Evolutionary conservation across 1,139 yeast species (phyloP).

Genomic region (Yamadazyma sp.): DNA sequence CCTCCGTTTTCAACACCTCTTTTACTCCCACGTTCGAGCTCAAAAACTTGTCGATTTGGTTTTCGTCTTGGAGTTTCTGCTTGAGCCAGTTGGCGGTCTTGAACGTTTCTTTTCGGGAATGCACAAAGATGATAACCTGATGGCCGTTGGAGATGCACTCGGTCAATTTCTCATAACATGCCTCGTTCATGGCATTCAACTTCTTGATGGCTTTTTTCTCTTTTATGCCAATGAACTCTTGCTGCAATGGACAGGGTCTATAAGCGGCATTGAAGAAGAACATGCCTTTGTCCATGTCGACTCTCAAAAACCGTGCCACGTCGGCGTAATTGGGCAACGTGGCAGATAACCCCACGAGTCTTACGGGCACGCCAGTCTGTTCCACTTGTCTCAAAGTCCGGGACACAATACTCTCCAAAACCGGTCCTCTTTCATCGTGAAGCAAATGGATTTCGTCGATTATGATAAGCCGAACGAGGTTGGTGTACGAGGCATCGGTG

Average conservation of each 20-base stretch:
- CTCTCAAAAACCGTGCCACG: constrained; percentile 81
- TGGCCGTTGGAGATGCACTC: constrained; percentile 61
- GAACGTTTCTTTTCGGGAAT: constrained; percentile 88
- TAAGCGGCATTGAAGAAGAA: constrained; percentile 81
- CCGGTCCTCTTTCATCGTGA: constrained; percentile 96
- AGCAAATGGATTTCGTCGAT: constrained; percentile 92
- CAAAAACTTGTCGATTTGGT: constrained; percentile 45
- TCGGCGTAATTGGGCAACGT: constrained; percentile 89
- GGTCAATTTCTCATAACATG: constrained; percentile 78
- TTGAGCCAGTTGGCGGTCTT: constrained; percentile 78
- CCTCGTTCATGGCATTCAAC: constrained; percentile 83
- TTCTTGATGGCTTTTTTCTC: constrained; percentile 82
- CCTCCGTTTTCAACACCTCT: constrained; percentile 65
- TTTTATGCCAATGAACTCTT: constrained; percentile 83
- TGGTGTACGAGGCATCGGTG: constrained; percentile 60
- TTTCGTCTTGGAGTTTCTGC: constrained; percentile 60
- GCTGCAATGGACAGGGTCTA: constrained; percentile 92
- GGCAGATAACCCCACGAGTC: constrained; percentile 89
- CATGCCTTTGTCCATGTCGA: constrained; percentile 55
- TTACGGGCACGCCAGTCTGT: constrained; percentile 44
- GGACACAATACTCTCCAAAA: constrained; percentile 81
- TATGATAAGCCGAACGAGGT: constrained; percentile 69
- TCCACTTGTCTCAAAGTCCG: constrained; percentile 58
- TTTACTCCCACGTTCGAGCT: constrained; percentile 58
- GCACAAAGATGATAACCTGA: constrained; percentile 88